These are phyloP conservation scores for Epichloe bromicola DNA, from an alignment of 2,329 filamentous ascomycete species.

Conservation along the genomic window DNA sequence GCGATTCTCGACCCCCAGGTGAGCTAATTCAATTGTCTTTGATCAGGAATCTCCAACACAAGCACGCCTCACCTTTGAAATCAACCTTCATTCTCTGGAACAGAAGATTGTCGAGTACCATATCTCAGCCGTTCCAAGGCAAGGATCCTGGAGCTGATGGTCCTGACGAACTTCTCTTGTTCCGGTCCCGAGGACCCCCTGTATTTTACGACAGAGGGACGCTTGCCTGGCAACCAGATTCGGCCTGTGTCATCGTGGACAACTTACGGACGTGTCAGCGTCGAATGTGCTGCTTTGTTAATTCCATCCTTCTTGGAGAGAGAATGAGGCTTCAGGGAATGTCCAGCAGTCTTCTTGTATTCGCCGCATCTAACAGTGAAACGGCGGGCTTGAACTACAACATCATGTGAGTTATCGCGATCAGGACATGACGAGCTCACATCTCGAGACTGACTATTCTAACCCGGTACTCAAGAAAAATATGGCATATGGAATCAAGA, in stretches of 20 bases:
- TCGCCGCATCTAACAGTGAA: background rate
- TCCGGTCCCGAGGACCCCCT: slow-evolving; percentile 4
- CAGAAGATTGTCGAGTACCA: background rate
- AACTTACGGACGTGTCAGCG: slow-evolving; percentile 11
- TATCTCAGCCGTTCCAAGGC: background rate
- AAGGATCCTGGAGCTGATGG: background rate
- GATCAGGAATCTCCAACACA: slow-evolving; percentile 7
- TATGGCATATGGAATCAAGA: slow-evolving; percentile 10
- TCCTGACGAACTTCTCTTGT: background rate
- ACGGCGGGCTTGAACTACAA: background rate
- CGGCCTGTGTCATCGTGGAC: slow-evolving; percentile 12
- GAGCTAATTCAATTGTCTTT: background rate
- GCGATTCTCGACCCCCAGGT: background rate
- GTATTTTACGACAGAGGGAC: slow-evolving; percentile 13
- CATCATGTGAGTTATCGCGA: slow-evolving; percentile 4
- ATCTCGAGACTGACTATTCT: background rate
- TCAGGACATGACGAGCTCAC: background rate
- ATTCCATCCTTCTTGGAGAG: slow-evolving; percentile 8
- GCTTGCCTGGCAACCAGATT: slow-evolving; percentile 16
- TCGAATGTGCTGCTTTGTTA: slow-evolving; percentile 9
- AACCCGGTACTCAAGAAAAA: slow-evolving; percentile 5
- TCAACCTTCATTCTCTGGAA: slow-evolving; percentile 9
- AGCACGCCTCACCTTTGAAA: slow-evolving; percentile 5
- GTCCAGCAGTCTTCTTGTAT: slow-evolving; percentile 5
- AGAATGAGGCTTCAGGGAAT: slow-evolving; percentile 9